Base-by-base conservation (phyloP, 2,329 filamentous ascomycete species). In the Aspergillus unguis region DNA sequence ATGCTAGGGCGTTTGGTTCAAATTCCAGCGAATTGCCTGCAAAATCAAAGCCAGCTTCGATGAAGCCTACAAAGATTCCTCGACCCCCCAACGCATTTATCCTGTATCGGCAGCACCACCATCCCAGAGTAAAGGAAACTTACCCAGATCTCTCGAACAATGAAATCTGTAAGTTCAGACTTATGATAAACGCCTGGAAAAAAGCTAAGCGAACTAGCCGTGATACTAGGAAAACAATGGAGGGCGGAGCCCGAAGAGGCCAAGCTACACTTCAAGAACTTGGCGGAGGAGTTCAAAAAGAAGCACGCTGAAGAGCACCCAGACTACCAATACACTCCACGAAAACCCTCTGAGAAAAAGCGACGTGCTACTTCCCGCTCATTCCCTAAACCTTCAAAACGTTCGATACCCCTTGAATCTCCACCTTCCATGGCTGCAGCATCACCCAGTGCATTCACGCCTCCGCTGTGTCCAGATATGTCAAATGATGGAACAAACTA, bases 41-140 rank as follows among this genome's bases (percentile, higher is more conserved):
- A 28, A 59, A 56, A 42, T 11, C 47, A 32, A 42, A 50, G n/a
- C 27, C 42, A 37, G 43, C 48, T 7, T 36, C 46, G 37, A 45
- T 47, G 35, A 71, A 67, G 50, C 42, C 63, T 31, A 33, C 57
- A 26, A 74, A 75, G 55, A 62, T 76, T 26, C 71, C 72, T 48
- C 71, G 75, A n/a, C 74, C 75, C 17, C 69, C 71, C 11, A 77
- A 77, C 62, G 70, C 71, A 4, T 77, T 76, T 62, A 76, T 77
- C 50, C 63, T 77, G 26, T 78, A 76, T 58, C 70, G 74, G 27
- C 66, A 74, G 57, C 63, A 73, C 41, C 65, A 73, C 48, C 70
- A 74, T 53, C 62, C 68, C 1, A 55, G 56, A 10, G 56, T 74
- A 42, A 74, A 72, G 49, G 69, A 64, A n/a, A 52, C 60, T 33